Base-by-base conservation (phyloP, 2,329 filamentous ascomycete species). In the Fusarium sp. region DNA sequence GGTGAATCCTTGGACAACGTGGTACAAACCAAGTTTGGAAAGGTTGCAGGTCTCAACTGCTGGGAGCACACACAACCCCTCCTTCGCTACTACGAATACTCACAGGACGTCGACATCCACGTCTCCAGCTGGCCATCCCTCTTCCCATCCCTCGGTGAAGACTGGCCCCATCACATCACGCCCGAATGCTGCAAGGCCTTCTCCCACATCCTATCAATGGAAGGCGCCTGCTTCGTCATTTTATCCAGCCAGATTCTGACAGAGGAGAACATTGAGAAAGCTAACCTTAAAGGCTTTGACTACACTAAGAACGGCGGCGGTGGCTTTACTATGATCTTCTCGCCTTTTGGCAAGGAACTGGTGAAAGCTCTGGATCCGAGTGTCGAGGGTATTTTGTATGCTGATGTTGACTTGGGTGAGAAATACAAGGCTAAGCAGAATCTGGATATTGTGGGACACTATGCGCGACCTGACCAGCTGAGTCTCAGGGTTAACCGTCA, bases 161-260 rank as follows among this genome's bases (percentile, higher is more conserved):
- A 65, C 22, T 76, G 71, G 47, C 68, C 74, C 7, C 76, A 72
- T 52, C 74, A 70, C 32, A 77, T 78, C 56, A 59, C 70, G 0
- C 49, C 42, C 4, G 70, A 68, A 3, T 73, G 74, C 42, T 70
- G 70, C 30, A 74, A 75, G 30, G 44, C 54, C 16, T 79, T 87
- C 6, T 83, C 86, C 0, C 84, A 84, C 53, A 80, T 83, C 0
- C 87, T 88, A 66, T 86, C 87, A 0, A 83, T 89, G 22, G 88
- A 90, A 67, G 83, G 84, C 1, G 79, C 81, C 7, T 78, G 84
- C 1, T 90, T 85, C 56, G 87, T 90, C 5, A 76, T 85, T n/a
- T 82, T 83, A 5, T 85, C 84, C 74, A 84, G 82, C 20, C 83
- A 73, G n/a, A 79, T 88, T 1, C 76, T 86, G 51, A 81, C 79